Conservation (phyloP, 192 early-diverging fungal species). For the Gaertneriomyces semiglobifer region DNA sequence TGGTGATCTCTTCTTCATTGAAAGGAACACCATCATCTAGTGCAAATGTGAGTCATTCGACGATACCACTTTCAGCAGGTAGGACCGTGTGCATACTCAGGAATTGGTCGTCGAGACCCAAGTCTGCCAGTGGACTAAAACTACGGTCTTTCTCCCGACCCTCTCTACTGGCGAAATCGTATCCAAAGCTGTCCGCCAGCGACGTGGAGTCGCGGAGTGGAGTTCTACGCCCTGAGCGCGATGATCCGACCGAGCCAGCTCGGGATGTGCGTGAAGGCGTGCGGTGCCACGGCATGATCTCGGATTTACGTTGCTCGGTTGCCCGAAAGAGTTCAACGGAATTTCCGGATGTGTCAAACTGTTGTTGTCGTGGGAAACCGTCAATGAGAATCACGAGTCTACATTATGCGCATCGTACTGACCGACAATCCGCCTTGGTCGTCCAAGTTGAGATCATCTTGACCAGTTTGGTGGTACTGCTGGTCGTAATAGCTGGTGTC, state of each 20-base stretch:
- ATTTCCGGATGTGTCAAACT: too few species aligned
- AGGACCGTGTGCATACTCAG: not conserved
- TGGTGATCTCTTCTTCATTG: constrained; percentile 6
- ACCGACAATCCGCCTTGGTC: not conserved
- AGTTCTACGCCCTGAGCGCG: not conserved
- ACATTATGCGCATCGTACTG: not conserved
- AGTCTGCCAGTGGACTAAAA: constrained; percentile 13
- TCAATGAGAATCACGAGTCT: not conserved
- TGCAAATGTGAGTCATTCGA: not conserved
- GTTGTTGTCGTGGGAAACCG: not conserved
- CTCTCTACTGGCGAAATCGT: not conserved
- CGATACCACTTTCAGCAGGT: not conserved
- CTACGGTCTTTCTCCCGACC: not conserved
- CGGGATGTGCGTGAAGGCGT: constrained; percentile 3
- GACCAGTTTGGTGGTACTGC: not conserved
- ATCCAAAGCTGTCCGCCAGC: not conserved
- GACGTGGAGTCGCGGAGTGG: not conserved
- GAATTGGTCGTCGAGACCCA: constrained; percentile 4
- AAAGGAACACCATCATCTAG: not conserved
- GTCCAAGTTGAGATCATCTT: not conserved
- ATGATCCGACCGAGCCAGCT: constrained; percentile 20
- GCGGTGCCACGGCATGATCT: constrained; percentile 29
- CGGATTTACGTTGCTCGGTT: constrained; percentile 22
- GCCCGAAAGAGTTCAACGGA: constrained; percentile 17
- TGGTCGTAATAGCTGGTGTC: not conserved